phyloP scores from a whole-genome alignment of 225 moss, liverwort and hornwort species.

The Thuidium tamariscinum region DNA sequence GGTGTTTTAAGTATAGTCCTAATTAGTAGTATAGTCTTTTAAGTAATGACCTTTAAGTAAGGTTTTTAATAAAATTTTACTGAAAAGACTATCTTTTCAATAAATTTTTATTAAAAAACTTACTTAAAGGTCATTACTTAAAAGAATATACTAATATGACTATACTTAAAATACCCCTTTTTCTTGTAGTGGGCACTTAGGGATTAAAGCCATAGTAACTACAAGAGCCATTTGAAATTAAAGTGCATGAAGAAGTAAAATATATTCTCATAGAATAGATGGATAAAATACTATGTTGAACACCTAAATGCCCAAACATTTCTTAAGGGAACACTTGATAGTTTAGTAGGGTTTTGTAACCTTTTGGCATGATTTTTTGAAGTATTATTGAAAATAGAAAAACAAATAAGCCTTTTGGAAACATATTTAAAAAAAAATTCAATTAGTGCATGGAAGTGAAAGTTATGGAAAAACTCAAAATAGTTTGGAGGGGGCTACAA shows the following conservation, averaged over 20 bases:
- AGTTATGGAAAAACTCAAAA: fast-evolving
- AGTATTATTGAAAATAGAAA: not conserved
- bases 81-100: no score
- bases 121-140: no score
- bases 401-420: not conserved
- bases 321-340: not conserved
- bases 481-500: fast-evolving
- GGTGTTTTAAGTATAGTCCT: no score
- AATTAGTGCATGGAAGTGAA: not conserved
- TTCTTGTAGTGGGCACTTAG: no score
- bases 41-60: no score
- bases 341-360: fast-evolving
- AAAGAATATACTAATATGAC: no score
- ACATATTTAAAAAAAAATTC: no score
- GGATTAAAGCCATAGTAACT: not conserved
- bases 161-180: no score
- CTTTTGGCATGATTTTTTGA: not conserved
- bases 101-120: no score
- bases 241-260: not conserved
- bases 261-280: not conserved
- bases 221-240: not conserved
- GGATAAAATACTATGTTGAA: not conserved
- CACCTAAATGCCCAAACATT: no score
- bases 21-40: no score
- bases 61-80: no score